Evolutionary conservation across 345 rosid genomes (phyloP).

Genomic region (Mangifera indica): DNA sequence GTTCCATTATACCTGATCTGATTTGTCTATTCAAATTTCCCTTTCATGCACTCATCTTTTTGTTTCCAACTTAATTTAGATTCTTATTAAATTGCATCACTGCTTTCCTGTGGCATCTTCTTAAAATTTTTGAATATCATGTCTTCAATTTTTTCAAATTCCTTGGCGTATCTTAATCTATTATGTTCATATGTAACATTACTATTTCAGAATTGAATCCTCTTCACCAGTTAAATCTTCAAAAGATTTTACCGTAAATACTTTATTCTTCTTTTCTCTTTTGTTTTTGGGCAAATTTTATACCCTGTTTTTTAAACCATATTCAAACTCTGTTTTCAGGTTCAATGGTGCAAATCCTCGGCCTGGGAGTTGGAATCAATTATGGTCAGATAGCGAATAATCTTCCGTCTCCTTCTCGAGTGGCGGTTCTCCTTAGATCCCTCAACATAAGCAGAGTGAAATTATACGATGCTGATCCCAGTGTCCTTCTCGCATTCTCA

Average conservation of each 20-base stretch:
- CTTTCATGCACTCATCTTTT: too few species aligned
- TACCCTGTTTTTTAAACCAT: background rate
- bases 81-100: too few species aligned
- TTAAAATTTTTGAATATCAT: background rate
- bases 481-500: constrained; percentile 74
- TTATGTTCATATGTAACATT: background rate
- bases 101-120: background rate
- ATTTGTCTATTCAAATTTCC: too few species aligned
- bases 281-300: background rate
- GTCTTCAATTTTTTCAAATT: too few species aligned
- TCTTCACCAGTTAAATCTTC: background rate
- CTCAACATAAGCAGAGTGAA: constrained; percentile 68
- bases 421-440: constrained; percentile 53
- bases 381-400: constrained; percentile 89
- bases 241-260: too few species aligned
- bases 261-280: background rate
- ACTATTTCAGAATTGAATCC: background rate
- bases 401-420: constrained; percentile 75
- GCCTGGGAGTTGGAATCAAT: constrained; percentile 72
- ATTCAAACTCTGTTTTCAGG: constrained; percentile 19
- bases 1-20: too few species aligned
- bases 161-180: background rate
- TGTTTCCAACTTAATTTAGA: too few species aligned
- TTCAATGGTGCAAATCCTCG: constrained; percentile 18
- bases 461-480: constrained; percentile 82